A percentile compares a stretch with the other conserved stretches of the same genome.
phyloP scores from a whole-genome alignment of 2,329 filamentous ascomycete species.

The Colletotrichum sp. region DNA sequence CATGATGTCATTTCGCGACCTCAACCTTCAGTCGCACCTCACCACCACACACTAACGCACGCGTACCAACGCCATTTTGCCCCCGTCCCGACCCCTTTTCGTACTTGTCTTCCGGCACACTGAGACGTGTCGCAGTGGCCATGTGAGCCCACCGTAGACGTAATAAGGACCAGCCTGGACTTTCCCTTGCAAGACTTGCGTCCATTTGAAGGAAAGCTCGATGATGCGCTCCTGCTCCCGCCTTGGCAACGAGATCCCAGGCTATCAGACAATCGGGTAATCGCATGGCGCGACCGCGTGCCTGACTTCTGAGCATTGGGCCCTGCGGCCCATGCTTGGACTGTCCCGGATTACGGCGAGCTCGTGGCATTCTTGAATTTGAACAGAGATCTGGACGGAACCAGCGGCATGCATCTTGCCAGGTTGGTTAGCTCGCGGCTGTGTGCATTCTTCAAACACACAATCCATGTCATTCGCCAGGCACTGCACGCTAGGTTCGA shows the following conservation, averaged over 20 bases:
- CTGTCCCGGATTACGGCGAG: not conserved
- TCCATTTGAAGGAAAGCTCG: not conserved
- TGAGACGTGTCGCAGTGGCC: conserved; percentile 2
- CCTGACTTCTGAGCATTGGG: not conserved
- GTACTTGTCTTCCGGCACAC: not conserved
- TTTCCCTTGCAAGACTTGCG: not conserved
- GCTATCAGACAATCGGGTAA: not conserved
- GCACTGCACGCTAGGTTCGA: not conserved
- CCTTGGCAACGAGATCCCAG: not conserved
- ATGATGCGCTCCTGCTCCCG: not conserved
- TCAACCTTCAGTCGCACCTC: not conserved
- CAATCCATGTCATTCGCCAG: not conserved
- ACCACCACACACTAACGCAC: not conserved
- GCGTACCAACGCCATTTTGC: not conserved
- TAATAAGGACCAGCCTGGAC: not conserved
- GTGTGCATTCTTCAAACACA: not conserved
- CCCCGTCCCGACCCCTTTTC: not conserved
- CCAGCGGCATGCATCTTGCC: not conserved
- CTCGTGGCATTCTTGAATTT: not conserved
- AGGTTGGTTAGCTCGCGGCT: not conserved
- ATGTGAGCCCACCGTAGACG: conserved; percentile 16
- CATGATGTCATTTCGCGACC: conserved; percentile 17
- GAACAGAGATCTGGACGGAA: not conserved
- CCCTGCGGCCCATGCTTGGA: not conserved
- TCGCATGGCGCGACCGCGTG: not conserved